Base-by-base conservation (phyloP, 2,329 filamentous ascomycete species). In the Trichoderma simmonsii region DNA sequence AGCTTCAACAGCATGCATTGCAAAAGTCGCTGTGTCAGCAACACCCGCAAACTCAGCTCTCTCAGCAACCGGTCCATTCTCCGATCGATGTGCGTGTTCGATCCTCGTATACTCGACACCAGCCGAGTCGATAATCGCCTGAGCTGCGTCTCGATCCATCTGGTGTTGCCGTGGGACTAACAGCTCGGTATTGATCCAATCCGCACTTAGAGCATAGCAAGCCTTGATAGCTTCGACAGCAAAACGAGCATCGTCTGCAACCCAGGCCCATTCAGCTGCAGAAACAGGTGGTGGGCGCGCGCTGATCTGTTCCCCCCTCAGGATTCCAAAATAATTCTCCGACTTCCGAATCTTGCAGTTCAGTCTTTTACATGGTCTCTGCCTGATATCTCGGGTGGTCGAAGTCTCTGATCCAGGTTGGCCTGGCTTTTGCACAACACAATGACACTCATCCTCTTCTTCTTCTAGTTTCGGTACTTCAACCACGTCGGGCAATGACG, bases 11-110 rank as follows among this genome's bases (percentile, higher is more conserved):
- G 78, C 78, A 48, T 77, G 73, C 4, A 64, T 65, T 3, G 78
- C 78, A 56, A 75, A 80, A 8, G 73, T 36, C 1, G 79, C 79
- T 54, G 59, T 66, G 48, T 79, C 78, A 0, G 78, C 75, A 51
- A 73, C 77, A 2, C 76, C 77, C 12, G 78, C 78, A 72, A 78
- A 77, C 70, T 73, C 70, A 0, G 76, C 78, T n/a, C 56, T 72
- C 12, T 66, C 65, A 5, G 75, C 77, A 26, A 75, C 66, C 7
- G 75, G 76, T 5, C 74, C 74, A 1, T 72, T 73, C 30, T 68
- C 36, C 11, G 73, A 74, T 56, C 71, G 74, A 3, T 72, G 65
- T 4, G 26, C 36, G 0, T 60, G 30, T 66, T 79, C 77, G 1
- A 76, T 72, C 0, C 32, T 28, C 0, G 67, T 56, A 59, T 77